Evolutionary conservation across 1,284 basidiomycete genomes (phyloP), one percentile per base, ranked within the genome.

Genomic region (Trichosporon inkin): DNA sequence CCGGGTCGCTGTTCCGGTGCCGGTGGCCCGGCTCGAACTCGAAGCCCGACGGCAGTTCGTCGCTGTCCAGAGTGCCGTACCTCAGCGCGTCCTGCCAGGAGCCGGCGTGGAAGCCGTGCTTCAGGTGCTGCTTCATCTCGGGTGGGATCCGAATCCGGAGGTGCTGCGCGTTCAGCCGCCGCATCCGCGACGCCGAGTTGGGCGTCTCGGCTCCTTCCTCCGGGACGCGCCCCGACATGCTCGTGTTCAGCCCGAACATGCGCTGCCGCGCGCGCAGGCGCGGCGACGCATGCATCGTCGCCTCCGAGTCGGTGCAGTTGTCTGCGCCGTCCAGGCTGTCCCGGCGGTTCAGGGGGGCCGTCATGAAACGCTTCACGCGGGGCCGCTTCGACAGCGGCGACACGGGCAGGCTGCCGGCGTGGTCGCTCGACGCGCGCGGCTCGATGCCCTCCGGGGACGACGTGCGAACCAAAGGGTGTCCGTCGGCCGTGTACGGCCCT

Each of bases 1-100:
- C 8, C 36, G 52, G 20, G 20, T 24, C 35, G 19, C 35, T 37
- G 52, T 38, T 37, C 35, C 35, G 35, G 13, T 53, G 52, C 16
- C 22, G 20, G 36, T 37, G 52, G 17, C 40, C n/a, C 17, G 20
- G 40, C 14, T 35, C 22, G 7, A 14, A 19, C 6, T 53, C 35
- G 20, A 53, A 37, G 35, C 32, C 36, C 20, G 24, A 53, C 51
- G 28, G 28, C 38, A 38, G 40, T 20, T 35, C 57, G 14, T 55
- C 53, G 35, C n/a, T 40, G 32, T 56, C 55, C 11, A 60, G 38
- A 1, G 49, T 17, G 14, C 65, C 62, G 32, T 68, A 70, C 40
- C 73, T 70, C 28, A 74, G 53, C 4, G 73, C 73, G 51, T 75
- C 70, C 57, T 75, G 73, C 75, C 75, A 77, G n/a, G 65, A 71